Evolutionary conservation across 371 early-diverging fungal species (phyloP).

Genomic region (Batkoa obscura): DNA sequence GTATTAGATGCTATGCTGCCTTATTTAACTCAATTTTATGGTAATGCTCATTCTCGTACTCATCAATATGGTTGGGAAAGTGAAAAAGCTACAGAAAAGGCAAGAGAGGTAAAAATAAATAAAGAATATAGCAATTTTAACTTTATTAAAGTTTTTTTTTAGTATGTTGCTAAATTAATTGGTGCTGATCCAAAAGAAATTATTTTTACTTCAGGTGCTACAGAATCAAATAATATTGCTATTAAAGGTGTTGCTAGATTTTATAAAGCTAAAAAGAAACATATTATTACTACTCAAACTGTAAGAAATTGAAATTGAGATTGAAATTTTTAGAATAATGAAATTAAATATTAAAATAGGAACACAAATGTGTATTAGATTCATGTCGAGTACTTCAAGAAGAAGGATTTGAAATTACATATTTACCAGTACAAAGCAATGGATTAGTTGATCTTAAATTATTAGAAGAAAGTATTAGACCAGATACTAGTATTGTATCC

Average conservation of each 20-base stretch:
- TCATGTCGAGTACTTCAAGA: constrained; percentile 95
- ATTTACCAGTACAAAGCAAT: constrained; percentile 77
- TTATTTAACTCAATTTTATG: constrained; percentile 81
- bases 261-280: constrained; percentile 85
- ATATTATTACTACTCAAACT: constrained; percentile 96
- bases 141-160: constrained; percentile 5
- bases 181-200: constrained; percentile 97
- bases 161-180: constrained; percentile 84
- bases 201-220: constrained; percentile 97
- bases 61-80: constrained; percentile 98
- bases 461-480: constrained; percentile 74
- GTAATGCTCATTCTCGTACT: constrained; percentile 98
- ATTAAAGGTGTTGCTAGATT: constrained; percentile 96
- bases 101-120: constrained; percentile 41
- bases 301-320: constrained; percentile 14
- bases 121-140: background rate
- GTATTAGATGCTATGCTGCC: constrained; percentile 97
- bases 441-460: constrained; percentile 67
- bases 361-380: constrained; percentile 99
- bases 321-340: no score
- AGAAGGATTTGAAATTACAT: constrained; percentile 97
- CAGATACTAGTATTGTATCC: constrained; percentile 86
- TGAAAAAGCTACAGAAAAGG: constrained; percentile 86
- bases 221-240: constrained; percentile 96
- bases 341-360: constrained; percentile 22